These are phyloP conservation scores for Aspergillus carbonarius DNA, from an alignment of 2,329 filamentous ascomycete species.

Conservation along the genomic window DNA sequence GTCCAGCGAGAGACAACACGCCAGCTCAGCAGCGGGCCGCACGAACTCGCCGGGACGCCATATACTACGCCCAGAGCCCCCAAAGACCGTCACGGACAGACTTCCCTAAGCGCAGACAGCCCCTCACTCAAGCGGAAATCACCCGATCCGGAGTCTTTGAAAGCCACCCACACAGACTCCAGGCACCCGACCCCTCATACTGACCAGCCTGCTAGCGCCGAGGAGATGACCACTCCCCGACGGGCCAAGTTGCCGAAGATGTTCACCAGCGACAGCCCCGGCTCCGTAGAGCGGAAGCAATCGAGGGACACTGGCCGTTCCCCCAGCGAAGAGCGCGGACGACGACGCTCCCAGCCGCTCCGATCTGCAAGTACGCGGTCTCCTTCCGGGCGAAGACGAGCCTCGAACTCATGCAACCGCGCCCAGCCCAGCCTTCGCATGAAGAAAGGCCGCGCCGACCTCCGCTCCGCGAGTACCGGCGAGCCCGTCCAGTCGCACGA, in stretches of 20 bases:
- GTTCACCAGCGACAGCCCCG: conserved; percentile 32
- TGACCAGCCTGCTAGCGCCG: conserved; percentile 17
- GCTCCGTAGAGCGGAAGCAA: conserved; percentile 34
- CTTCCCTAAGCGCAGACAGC: conserved; percentile 30
- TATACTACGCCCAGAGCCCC: background rate
- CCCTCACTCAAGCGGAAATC: conserved; percentile 38
- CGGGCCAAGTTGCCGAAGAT: conserved; percentile 34
- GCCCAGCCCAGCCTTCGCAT: conserved; percentile 20
- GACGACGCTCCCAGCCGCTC: conserved; percentile 19
- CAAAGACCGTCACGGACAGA: conserved; percentile 6
- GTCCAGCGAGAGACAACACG: background rate
- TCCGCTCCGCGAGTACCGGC: conserved; percentile 20
- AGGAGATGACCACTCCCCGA: conserved; percentile 22
- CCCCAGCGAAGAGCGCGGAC: conserved; percentile 14
- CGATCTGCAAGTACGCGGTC: conserved; percentile 20
- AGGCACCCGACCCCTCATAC: background rate
- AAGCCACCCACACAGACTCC: conserved; percentile 4
- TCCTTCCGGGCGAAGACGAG: conserved; percentile 14
- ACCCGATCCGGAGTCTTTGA: conserved; percentile 28
- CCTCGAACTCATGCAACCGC: conserved; percentile 23
- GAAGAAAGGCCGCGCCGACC: conserved; percentile 22
- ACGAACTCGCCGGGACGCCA: background rate
- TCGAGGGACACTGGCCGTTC: conserved; percentile 3
- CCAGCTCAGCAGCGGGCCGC: background rate
- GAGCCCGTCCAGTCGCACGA: background rate